Evolutionary conservation across 1,284 basidiomycete species (phyloP).

Genomic region (Pseudozyma sp.): DNA sequence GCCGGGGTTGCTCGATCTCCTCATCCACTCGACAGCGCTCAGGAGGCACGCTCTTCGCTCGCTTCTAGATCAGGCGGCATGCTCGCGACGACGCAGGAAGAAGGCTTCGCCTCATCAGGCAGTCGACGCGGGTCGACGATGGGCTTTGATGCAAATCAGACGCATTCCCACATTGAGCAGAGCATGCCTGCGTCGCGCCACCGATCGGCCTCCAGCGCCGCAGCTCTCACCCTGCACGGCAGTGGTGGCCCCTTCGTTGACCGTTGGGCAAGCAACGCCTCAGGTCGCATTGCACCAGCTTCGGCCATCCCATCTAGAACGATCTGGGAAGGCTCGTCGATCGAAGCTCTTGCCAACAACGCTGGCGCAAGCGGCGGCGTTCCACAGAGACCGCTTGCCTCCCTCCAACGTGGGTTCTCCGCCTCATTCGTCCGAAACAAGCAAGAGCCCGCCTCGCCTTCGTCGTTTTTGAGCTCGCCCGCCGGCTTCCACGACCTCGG

Average conservation of each 20-base stretch:
- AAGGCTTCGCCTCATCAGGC: constrained; percentile 11
- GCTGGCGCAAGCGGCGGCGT: constrained; percentile 2
- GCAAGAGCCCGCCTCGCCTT: constrained; percentile 25
- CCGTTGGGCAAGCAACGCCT: constrained; percentile 35
- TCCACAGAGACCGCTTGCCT: constrained; percentile 24
- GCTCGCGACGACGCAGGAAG: constrained; percentile 50
- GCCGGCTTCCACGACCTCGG: constrained; percentile 31
- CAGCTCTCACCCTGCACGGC: constrained; percentile 47
- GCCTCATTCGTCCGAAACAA: constrained; percentile 32
- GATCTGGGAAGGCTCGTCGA: constrained; percentile 30
- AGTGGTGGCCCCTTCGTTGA: constrained; percentile 26
- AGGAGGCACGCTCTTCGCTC: constrained; percentile 25
- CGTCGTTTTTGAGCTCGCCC: constrained; percentile 42
- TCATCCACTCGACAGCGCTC: constrained; percentile 32
- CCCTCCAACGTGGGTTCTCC: constrained; percentile 41
- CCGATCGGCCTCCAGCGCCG: constrained; percentile 57
- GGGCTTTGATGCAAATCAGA: constrained; percentile 15
- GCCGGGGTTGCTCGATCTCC: constrained; percentile 39
- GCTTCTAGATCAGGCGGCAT: constrained; percentile 31
- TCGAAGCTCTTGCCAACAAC: constrained; percentile 12
- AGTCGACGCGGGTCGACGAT: constrained; percentile 33
- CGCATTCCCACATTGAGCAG: constrained; percentile 25
- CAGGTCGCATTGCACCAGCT: constrained; percentile 26
- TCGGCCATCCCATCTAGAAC: constrained; percentile 17
- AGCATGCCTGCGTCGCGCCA: constrained; percentile 43